Percentiles rank a stretch among this genome's conserved stretches.
These are phyloP conservation scores for Hyphodiscus hymeniophilus DNA, from an alignment of 495 filamentous ascomycete species.

Conservation along the genomic window DNA sequence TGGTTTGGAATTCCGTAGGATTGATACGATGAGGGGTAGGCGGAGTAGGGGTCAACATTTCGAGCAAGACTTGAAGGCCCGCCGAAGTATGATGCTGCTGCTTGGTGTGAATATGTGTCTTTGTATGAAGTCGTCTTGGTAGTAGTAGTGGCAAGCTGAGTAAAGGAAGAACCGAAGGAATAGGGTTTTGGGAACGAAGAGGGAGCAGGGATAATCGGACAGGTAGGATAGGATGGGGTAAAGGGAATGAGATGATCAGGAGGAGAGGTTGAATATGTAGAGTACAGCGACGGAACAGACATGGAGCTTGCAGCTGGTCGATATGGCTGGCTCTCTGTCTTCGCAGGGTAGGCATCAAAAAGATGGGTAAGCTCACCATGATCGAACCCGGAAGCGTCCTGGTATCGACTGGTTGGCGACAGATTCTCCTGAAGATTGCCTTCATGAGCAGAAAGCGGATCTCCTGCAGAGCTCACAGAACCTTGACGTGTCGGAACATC, in stretches of 20 bases:
- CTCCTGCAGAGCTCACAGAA: conserved; percentile 57
- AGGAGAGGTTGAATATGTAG: too few species aligned
- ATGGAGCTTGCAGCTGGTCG: too few species aligned
- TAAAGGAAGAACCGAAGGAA: background rate
- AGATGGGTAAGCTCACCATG: conserved; percentile 22
- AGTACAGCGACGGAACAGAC: too few species aligned
- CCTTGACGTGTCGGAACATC: conserved; percentile 64
- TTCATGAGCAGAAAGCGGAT: conserved; percentile 32
- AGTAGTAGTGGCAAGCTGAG: background rate
- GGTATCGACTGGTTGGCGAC: conserved; percentile 17
- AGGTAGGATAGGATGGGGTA: too few species aligned
- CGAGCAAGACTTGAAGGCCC: conserved; percentile 22
- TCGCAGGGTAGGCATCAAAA: conserved; percentile 1
- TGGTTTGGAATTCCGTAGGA: conserved; percentile 39
- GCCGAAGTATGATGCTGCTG: conserved; percentile 43
- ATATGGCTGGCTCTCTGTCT: too few species aligned
- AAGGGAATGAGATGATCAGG: too few species aligned
- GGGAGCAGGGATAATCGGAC: too few species aligned
- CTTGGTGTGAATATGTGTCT: conserved; percentile 8
- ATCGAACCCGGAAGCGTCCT: conserved; percentile 16
- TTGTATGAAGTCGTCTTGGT: background rate
- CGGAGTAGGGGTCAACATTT: conserved; percentile 12
- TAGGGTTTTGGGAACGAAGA: background rate
- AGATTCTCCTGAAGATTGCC: conserved; percentile 15
- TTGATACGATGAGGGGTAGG: conserved; percentile 18